Base-by-base conservation (phyloP, 2,329 filamentous ascomycete genomes). In the Phialophora tarda region DNA sequence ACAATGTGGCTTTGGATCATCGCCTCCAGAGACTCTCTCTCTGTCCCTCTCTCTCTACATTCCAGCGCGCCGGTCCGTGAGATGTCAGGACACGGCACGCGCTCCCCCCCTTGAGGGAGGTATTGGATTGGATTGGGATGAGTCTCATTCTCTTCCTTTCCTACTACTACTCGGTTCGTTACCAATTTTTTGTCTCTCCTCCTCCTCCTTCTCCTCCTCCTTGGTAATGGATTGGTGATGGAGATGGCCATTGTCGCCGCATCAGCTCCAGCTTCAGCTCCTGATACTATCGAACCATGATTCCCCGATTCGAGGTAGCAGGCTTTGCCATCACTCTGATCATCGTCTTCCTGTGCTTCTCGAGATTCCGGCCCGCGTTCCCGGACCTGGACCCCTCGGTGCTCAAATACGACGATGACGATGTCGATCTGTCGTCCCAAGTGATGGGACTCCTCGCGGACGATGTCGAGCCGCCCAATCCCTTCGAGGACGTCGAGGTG, bases 231-330 rank as follows among this genome's bases (percentile, higher is more conserved):
- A 47, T 47, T 12, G 6, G 48, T 12, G 48, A 28, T 14, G 14
- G 14, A 53, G 48, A 24, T 24, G 23, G 48, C 6, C 48, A 12
- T 53, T 12, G 48, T 53, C 48, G 47, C 6, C 47, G 48, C 10
- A 23, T 53, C 48, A 26, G 14, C 26, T 26, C 26, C 23, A 3
- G 23, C 10, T 12, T 12, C 4, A 26, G 26, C 26, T 26, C 4
- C 23, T 1, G 23, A 2, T 12, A 34, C 4, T 17, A 21, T 12
- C 26, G 48, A 28, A 26, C 48, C 44, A 59, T 59, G 57, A 51
- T 59, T 30, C 44, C 57, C 38, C 59, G 47, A 41, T 61, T 61
- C 28, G 28, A 41, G 47, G 11, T 61, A 11, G 59, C 59, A 14
- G 59, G 47, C 28, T 53, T 61, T 23, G 59, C 30, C 47, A 53